Base-by-base conservation (phyloP, 2,329 filamentous ascomycete genomes). In the Colletotrichum lentis region DNA sequence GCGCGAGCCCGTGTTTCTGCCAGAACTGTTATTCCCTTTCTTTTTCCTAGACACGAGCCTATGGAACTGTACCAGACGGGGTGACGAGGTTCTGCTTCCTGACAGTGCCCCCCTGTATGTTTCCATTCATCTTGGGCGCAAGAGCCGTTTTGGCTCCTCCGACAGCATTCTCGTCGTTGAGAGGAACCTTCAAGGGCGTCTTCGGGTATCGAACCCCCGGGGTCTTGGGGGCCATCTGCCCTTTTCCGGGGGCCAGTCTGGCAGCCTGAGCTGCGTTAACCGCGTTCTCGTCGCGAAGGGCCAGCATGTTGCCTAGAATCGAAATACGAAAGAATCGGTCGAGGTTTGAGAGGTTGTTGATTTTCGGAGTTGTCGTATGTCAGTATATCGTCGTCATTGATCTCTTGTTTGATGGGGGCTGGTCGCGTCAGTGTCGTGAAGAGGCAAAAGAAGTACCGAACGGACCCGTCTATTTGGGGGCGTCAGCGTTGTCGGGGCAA, bases 111-210 rank as follows among this genome's bases (percentile, higher is more conserved):
- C 31, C 56, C 31, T 71, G 62, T 71, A 68, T 79, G 31, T 74
- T 73, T n/a, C 76, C 77, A 62, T 82, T 76, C 24, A 83, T 82
- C 74, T 86, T 83, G 50, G 81, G 84, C 69, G 87, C 86, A 59
- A 87, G 75, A 1, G 82, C 81, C 47, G 85, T 85, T 77, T 90
- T 93, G 59, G 86, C 86, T 44, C 82, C 86, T 35, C 82, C 86
- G 69, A 88, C 82, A 0, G 86, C 88, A 80, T 97, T 97, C 79
- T 97, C 95, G 74, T 97, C 93, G 72, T 96, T 92, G 70, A 92
- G 84, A 8, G 90, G 86, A 56, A 92, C 80, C 75, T 90, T 91
- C 76, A 94, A 88, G 0, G 94, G 94, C 5, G 94, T 97, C 80
- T 96, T 97, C 10, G 91, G 90, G 71, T 85, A 90, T 75, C 89